phyloP scores from a whole-genome alignment of 306 rosid species.

The Arachis hypogaea region DNA sequence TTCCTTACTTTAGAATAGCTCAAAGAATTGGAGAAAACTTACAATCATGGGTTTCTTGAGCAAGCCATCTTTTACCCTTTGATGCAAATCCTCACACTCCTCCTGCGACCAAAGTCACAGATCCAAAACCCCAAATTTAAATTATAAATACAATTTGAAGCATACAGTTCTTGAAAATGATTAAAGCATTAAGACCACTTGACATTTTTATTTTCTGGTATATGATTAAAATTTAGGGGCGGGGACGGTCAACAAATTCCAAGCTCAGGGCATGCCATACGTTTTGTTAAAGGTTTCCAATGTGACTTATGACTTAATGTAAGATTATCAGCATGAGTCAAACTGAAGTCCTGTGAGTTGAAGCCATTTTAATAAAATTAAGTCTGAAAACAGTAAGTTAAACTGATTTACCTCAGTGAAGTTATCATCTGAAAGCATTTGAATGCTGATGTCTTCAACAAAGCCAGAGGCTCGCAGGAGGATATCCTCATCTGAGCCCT shows the following conservation, averaged over 20 bases:
- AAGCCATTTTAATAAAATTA: not conserved
- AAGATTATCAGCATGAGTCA: not conserved
- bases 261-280: slow-evolving; percentile 26
- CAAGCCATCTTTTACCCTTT: slow-evolving; percentile 68
- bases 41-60: slow-evolving; percentile 67
- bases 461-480: slow-evolving; percentile 62
- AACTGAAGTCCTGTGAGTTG: not conserved
- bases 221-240: slow-evolving; percentile 16
- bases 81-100: slow-evolving; percentile 77
- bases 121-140: slow-evolving; percentile 32
- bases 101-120: slow-evolving; percentile 56
- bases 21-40: slow-evolving; percentile 39
- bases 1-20: slow-evolving; percentile 28
- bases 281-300: not conserved
- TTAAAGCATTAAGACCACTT: slow-evolving; percentile 11
- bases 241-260: slow-evolving; percentile 1
- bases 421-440: slow-evolving; percentile 76
- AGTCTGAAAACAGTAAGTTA: slow-evolving; percentile 35
- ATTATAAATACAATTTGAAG: slow-evolving; percentile 26
- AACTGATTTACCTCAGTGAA: slow-evolving; percentile 61
- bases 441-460: slow-evolving; percentile 57
- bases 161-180: slow-evolving; percentile 20
- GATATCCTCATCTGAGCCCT: slow-evolving; percentile 48
- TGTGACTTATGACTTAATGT: not conserved
- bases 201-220: slow-evolving; percentile 3